These are phyloP conservation scores for Erodium texanum DNA, from an alignment of 441 rosid genomes.

Conservation along the genomic window DNA sequence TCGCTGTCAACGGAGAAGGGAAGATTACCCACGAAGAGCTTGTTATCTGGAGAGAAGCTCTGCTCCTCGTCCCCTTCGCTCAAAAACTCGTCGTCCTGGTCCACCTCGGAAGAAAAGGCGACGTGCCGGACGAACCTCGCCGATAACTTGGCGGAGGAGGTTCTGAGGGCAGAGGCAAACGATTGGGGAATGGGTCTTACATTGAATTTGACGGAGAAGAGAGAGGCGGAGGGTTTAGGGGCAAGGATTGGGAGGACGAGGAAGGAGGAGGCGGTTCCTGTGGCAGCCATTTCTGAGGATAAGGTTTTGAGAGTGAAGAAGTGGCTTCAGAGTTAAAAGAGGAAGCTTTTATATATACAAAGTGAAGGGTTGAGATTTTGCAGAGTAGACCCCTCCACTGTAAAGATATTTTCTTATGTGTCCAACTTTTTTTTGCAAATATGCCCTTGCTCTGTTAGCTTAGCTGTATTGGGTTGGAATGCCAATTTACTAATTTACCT, in stretches of 20 bases:
- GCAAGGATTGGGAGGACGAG: slow-evolving; percentile 44
- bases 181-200: slow-evolving; percentile 27
- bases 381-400: background rate
- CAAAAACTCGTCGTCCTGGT: slow-evolving; percentile 53
- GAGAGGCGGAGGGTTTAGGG: slow-evolving; percentile 35
- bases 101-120: slow-evolving; percentile 56
- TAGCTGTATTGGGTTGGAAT: no score
- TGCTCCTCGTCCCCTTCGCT: slow-evolving; percentile 32
- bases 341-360: background rate
- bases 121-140: slow-evolving; percentile 48
- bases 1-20: slow-evolving; percentile 75
- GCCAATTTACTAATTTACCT: no score
- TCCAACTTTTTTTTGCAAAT: no score
- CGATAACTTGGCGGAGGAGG: slow-evolving; percentile 17
- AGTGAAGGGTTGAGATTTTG: background rate
- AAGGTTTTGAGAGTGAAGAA: slow-evolving; percentile 19
- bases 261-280: slow-evolving; percentile 37
- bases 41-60: slow-evolving; percentile 59
- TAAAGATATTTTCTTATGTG: background rate
- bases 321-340: background rate
- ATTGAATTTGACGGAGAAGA: slow-evolving; percentile 27
- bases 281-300: slow-evolving; percentile 55
- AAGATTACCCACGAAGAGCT: slow-evolving; percentile 89
- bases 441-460: background rate
- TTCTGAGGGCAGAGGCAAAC: slow-evolving; percentile 23